Evolutionary conservation across 2,329 filamentous ascomycete genomes (phyloP), one percentile per base, ranked within the genome.

Genomic region (Massarina eburnea): DNA sequence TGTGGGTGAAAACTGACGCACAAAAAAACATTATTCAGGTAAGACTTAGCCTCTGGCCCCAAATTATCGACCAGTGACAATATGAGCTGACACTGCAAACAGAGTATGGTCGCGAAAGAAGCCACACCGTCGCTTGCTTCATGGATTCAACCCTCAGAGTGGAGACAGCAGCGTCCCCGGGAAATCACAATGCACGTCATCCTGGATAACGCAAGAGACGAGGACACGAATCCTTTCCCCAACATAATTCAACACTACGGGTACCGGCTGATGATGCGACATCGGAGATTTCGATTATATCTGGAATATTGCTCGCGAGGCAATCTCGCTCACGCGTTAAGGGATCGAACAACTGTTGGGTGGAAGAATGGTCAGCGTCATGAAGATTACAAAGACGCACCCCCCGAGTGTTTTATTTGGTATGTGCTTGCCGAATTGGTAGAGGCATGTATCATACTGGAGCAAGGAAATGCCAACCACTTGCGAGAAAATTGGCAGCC

Each of bases 51-150:
- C 19, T 18, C 12, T 12, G n/a, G n/a, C n/a, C n/a, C 2, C 4
- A 9, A 20, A 10, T 2, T 24, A 30, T 21, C 5, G 10, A 21
- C 17, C 19, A 4, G 20, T 17, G 35, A 20, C 14, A 24, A 32
- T 20, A 42, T n/a, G 30, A 14, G 33, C 20, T 14, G 14, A 26
- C 22, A 15, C n/a, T 40, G 2, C 19, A n/a, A 35, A 35, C 26
- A 55, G 50, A 35, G 43, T 27, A 42, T 56, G 34, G 53, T 42
- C 2, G 32, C 40, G 32, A 56, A 41, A 35, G 51, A 52, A 30
- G 22, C 22, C 24, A 37, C 14, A 14, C 15, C 39, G 14, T 3
- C 3, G 14, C 18, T 9, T 3, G 9, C 8, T 10, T 1, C 24
- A 21, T 53, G 50, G 50, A 15, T 26, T 6, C 15, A 46, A 26